Conservation (phyloP, 306 rosid genomes). For the Benincasa hispida region DNA sequence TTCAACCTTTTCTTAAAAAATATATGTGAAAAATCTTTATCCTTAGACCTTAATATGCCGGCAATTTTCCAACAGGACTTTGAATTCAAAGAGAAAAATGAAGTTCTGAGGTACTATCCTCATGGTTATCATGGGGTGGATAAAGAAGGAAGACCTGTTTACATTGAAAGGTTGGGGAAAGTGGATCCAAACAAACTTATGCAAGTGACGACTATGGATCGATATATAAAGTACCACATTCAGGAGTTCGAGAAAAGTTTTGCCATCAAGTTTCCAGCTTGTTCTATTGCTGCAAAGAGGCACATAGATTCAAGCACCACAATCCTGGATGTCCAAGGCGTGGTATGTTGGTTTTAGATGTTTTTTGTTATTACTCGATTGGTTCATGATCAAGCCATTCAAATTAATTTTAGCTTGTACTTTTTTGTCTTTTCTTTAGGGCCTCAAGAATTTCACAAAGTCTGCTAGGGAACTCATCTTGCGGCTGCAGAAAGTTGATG, state of each 20-base stretch:
- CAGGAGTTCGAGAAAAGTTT: slow-evolving; percentile 83
- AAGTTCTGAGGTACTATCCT: slow-evolving; percentile 70
- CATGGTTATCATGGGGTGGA: slow-evolving; percentile 96
- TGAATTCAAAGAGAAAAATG: slow-evolving; percentile 62
- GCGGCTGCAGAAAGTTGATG: slow-evolving; percentile 84
- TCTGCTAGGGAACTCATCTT: slow-evolving; percentile 72
- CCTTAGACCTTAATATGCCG: not conserved
- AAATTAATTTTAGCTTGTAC: not conserved
- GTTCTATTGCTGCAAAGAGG: slow-evolving; percentile 87
- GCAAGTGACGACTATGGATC: slow-evolving; percentile 89
- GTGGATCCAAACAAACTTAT: slow-evolving; percentile 87
- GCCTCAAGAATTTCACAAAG: slow-evolving; percentile 83
- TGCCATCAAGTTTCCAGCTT: slow-evolving; percentile 84
- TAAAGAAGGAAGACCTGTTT: slow-evolving; percentile 93
- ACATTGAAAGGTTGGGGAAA: slow-evolving; percentile 89
- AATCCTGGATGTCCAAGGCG: slow-evolving; percentile 96
- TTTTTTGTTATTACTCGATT: not conserved
- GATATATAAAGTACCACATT: slow-evolving; percentile 79
- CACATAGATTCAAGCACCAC: slow-evolving; percentile 97
- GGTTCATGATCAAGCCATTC: not conserved
- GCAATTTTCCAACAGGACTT: slow-evolving; percentile 50
- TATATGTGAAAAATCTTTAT: not conserved
- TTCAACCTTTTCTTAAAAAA: not conserved
- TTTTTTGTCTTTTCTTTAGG: slow-evolving; percentile 35
- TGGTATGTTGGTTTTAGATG: slow-evolving; percentile 46